Evolutionary conservation across 768 basidiomycete genomes (phyloP).

Genomic region (Boletus vinaceobasis): DNA sequence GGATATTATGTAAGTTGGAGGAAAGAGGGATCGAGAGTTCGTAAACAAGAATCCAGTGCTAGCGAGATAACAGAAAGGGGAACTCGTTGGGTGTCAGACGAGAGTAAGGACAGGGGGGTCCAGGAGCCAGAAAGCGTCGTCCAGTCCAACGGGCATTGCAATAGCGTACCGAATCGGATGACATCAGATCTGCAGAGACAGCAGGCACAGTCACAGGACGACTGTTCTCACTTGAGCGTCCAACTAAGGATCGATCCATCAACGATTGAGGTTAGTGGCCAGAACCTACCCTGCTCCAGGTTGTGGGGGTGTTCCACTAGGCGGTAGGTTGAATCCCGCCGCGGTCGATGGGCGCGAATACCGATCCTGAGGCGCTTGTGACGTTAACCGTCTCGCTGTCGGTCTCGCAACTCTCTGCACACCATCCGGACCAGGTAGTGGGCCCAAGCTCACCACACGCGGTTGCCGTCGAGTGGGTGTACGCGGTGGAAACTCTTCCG

Average conservation of each 20-base stretch:
- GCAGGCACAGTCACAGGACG: slow-evolving; percentile 6
- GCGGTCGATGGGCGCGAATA: slow-evolving; percentile 62
- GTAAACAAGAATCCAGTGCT: slow-evolving; percentile 4
- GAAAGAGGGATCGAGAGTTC: neutral
- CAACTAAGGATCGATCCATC: no score
- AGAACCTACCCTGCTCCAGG: slow-evolving; percentile 25
- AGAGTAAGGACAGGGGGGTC: neutral
- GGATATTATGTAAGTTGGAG: no score
- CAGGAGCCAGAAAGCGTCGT: slow-evolving; percentile 8
- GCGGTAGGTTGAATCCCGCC: slow-evolving; percentile 59
- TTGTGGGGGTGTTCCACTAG: slow-evolving; percentile 71
- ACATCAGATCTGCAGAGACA: no score
- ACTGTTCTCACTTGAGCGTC: slow-evolving; percentile 1
- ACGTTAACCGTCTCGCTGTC: slow-evolving; percentile 65
- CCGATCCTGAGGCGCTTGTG: slow-evolving; percentile 65
- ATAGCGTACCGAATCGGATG: no score
- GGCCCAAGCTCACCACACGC: no score
- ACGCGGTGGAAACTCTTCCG: no score
- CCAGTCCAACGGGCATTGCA: no score
- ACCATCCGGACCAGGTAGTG: no score
- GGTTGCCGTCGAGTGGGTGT: no score
- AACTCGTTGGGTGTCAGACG: slow-evolving; percentile 11
- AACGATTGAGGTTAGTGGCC: no score
- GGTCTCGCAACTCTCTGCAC: slow-evolving; percentile 36
- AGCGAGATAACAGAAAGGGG: slow-evolving; percentile 13